These are phyloP conservation scores for Suillus americanus DNA, from an alignment of 768 basidiomycete genomes.

Conservation along the genomic window DNA sequence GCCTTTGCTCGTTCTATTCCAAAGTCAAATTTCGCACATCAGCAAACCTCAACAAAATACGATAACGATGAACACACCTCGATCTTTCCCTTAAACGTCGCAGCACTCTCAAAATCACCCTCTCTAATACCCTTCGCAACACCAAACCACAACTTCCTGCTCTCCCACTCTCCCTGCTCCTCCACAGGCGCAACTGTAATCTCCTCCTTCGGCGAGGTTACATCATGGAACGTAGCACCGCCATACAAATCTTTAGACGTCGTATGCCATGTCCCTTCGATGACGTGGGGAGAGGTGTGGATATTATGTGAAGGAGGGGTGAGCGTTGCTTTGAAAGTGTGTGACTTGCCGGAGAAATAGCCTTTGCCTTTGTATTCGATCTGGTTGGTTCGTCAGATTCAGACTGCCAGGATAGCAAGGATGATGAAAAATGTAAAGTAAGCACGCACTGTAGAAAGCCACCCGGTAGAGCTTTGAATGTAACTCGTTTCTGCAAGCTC, in stretches of 20 bases:
- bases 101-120: conserved; percentile 91
- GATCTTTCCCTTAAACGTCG: conserved; percentile 83
- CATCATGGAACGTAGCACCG: conserved; percentile 71
- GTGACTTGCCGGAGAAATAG: conserved; percentile 91
- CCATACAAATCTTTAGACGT: conserved; percentile 50
- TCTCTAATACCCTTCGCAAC: conserved; percentile 91
- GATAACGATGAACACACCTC: conserved; percentile 42
- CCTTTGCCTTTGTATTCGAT: conserved; percentile 97
- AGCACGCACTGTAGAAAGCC: conserved; percentile 46
- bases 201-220: conserved; percentile 71
- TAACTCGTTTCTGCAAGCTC: conserved; percentile 83
- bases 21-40: background rate
- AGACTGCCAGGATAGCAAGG: conserved; percentile 28
- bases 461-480: conserved; percentile 71
- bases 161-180: conserved; percentile 82
- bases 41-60: background rate
- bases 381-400: conserved; percentile 38
- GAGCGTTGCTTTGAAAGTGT: conserved; percentile 87
- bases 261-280: conserved; percentile 84
- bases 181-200: conserved; percentile 61
- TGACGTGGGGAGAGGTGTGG: conserved; percentile 45
- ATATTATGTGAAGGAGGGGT: conserved; percentile 46
- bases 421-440: background rate
- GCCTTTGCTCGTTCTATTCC: conserved; percentile 89
- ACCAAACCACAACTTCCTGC: conserved; percentile 75